A percentile compares a stretch with the other conserved stretches of the same genome.
Evolutionary conservation across 495 filamentous ascomycete species (phyloP).

Genomic region (Neurospora sublineolata): DNA sequence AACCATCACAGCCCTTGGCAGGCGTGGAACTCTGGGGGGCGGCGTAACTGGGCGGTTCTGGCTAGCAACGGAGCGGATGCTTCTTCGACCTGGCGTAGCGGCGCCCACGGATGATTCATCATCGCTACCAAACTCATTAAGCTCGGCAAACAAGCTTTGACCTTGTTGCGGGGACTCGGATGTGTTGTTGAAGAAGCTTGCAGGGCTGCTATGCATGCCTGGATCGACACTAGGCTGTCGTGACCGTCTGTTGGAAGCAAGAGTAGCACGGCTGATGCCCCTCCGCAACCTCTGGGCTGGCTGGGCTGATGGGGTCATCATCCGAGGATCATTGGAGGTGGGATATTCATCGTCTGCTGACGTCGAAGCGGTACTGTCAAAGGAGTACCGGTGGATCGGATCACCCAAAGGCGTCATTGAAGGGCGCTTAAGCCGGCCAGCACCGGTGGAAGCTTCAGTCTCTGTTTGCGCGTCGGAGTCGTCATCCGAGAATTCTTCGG

Average conservation of each 20-base stretch:
- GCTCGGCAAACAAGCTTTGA: slow-evolving; percentile 83
- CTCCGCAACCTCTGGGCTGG: slow-evolving; percentile 57
- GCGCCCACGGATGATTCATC: slow-evolving; percentile 41
- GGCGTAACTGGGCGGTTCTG: slow-evolving; percentile 28
- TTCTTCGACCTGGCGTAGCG: slow-evolving; percentile 34
- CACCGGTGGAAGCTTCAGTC: slow-evolving; percentile 35
- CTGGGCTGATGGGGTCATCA: slow-evolving; percentile 51
- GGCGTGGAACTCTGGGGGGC: slow-evolving; percentile 41
- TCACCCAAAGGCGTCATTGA: slow-evolving; percentile 21
- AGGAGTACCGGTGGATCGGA: slow-evolving; percentile 48
- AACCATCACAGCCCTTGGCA: slow-evolving; percentile 51
- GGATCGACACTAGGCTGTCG: slow-evolving; percentile 56
- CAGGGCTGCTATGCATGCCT: slow-evolving; percentile 36
- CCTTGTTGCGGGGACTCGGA: slow-evolving; percentile 42
- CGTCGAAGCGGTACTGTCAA: slow-evolving; percentile 81
- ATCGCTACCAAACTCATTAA: slow-evolving; percentile 61
- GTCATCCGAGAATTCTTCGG: slow-evolving; percentile 66
- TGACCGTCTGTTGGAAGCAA: slow-evolving; percentile 43
- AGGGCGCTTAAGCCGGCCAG: slow-evolving; percentile 27
- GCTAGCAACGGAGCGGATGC: slow-evolving; percentile 30
- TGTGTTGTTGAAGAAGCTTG: slow-evolving; percentile 41
- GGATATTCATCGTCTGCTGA: slow-evolving; percentile 59
- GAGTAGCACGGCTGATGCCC: slow-evolving; percentile 47
- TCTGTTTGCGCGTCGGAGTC: slow-evolving; percentile 87
- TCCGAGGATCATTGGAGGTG: slow-evolving; percentile 14